phyloP scores from a whole-genome alignment of 805 yeast genomes.

The Nakazawaea holstii region DNA sequence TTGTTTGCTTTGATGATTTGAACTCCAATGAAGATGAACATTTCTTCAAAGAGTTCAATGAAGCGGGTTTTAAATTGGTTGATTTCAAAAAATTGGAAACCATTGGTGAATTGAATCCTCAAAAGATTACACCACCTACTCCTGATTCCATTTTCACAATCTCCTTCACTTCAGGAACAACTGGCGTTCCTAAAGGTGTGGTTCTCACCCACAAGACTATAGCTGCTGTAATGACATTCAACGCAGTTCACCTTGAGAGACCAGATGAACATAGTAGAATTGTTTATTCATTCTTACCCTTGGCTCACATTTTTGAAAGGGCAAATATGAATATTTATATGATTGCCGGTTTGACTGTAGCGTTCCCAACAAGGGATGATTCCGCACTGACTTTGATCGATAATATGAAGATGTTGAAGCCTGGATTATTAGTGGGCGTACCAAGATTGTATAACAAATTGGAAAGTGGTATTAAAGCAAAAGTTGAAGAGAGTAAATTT shows the following conservation, averaged over 20 bases:
- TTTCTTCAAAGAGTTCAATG: constrained; percentile 27
- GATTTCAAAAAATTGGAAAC: constrained; percentile 43
- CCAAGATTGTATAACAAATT: constrained; percentile 61
- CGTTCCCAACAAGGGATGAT: constrained; percentile 45
- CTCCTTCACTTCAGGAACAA: constrained; percentile 58
- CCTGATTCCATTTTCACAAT: constrained; percentile 32
- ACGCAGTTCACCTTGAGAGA: neutral
- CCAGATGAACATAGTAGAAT: neutral
- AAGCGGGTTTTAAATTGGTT: constrained; percentile 25
- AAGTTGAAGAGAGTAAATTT: constrained; percentile 23
- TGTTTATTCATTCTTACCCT: constrained; percentile 12
- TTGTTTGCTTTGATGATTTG: constrained; percentile 53
- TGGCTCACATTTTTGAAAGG: constrained; percentile 16
- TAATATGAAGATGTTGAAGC: constrained; percentile 51
- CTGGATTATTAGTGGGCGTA: constrained; percentile 49
- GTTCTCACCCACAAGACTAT: constrained; percentile 55
- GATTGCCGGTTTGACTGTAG: constrained; percentile 22
- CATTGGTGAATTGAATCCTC: constrained; percentile 1
- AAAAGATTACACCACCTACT: constrained; percentile 4
- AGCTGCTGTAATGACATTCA: constrained; percentile 28
- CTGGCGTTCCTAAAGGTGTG: constrained; percentile 82
- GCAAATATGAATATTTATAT: constrained; percentile 12
- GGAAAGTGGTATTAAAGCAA: constrained; percentile 54
- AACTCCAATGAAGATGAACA: constrained; percentile 25
- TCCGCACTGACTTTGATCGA: constrained; percentile 51